These are phyloP conservation scores for Citrus medica DNA, from an alignment of 345 rosid species.

Conservation along the genomic window DNA sequence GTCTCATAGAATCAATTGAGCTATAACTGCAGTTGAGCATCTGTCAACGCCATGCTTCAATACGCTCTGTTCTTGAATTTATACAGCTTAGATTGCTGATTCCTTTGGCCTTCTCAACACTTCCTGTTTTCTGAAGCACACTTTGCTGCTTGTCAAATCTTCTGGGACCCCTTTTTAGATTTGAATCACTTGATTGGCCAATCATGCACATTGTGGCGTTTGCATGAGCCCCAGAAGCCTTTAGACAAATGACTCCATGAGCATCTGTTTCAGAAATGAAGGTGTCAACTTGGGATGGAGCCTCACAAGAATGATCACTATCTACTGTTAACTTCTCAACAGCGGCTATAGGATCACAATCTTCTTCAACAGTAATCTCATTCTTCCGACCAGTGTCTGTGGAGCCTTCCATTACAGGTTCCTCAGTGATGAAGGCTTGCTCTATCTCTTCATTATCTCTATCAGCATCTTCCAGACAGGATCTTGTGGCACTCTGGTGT, in stretches of 20 bases:
- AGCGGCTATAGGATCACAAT: constrained; percentile 8
- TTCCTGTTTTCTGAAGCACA: constrained; percentile 23
- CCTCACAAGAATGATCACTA: constrained; percentile 16
- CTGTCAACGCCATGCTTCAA: constrained; percentile 61
- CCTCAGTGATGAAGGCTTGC: constrained; percentile 31
- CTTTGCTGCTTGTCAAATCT: constrained; percentile 28
- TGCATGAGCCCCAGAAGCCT: constrained; percentile 3
- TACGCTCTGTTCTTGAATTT: constrained; percentile 60
- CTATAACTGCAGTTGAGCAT: not conserved
- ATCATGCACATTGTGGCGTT: constrained; percentile 21
- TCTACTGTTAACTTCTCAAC: constrained; percentile 8
- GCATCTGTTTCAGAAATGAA: constrained; percentile 12
- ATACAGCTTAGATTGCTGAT: constrained; percentile 56
- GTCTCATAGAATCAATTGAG: constrained; percentile 5
- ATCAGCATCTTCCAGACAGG: constrained; percentile 25
- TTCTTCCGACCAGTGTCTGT: constrained; percentile 20
- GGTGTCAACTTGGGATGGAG: constrained; percentile 12
- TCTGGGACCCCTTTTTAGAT: constrained; percentile 24
- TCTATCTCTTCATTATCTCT: constrained; percentile 40
- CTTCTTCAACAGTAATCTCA: constrained; percentile 29
- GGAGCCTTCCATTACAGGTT: constrained; percentile 32
- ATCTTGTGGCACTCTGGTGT: constrained; percentile 46
- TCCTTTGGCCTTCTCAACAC: constrained; percentile 37
- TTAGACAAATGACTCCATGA: constrained; percentile 4
- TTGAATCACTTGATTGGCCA: constrained; percentile 40